These are phyloP conservation scores for Phytophthora podocarpi DNA, from an alignment of 352 stramenopile genomes.

Conservation along the genomic window DNA sequence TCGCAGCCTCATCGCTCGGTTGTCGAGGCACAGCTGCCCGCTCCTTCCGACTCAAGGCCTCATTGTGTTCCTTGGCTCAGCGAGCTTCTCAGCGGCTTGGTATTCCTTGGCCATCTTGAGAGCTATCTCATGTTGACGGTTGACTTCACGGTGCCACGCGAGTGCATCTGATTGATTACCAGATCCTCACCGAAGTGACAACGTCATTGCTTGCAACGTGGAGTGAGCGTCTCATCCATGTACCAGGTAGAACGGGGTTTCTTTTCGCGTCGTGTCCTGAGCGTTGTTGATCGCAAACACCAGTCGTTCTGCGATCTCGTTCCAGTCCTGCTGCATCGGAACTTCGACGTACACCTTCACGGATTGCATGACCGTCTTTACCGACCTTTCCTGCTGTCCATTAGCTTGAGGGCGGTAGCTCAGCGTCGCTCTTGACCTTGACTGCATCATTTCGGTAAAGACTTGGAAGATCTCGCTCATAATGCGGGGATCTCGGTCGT, in stretches of 20 bases:
- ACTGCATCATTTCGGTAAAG: no score
- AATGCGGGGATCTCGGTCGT: no score
- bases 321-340: neutral
- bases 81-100: slow-evolving; percentile 2
- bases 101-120: slow-evolving; percentile 4
- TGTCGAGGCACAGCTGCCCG: neutral
- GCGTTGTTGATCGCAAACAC: neutral
- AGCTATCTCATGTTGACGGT: neutral
- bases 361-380: slow-evolving; percentile 1
- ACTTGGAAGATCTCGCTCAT: no score
- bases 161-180: neutral
- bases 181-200: neutral
- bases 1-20: no score
- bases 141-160: neutral
- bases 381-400: neutral
- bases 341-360: neutral
- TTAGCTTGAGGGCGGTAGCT: no score
- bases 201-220: neutral
- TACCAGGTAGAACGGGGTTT: neutral
- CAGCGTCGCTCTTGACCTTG: no score
- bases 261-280: neutral
- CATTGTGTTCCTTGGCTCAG: slow-evolving; percentile 3
- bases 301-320: neutral
- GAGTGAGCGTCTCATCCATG: neutral
- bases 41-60: neutral